Conservation (phyloP, 257 asterid species). For the Solanum sparsipilum region DNA sequence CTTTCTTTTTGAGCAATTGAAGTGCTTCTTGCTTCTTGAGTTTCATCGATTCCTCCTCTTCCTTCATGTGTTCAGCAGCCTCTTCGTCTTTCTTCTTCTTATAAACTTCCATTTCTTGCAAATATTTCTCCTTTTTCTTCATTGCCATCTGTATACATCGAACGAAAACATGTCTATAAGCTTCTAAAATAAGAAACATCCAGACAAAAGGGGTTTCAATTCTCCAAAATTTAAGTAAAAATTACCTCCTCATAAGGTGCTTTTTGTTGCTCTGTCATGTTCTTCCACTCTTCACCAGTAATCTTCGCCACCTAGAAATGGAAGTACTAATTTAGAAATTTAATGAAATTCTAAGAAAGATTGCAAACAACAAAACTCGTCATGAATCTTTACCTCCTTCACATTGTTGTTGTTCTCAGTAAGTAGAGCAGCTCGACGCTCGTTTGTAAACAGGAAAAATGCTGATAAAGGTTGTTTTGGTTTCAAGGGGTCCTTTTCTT, state of each 20-base stretch:
- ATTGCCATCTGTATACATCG: slow-evolving; percentile 36
- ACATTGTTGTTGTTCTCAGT: slow-evolving; percentile 55
- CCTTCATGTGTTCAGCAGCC: slow-evolving; percentile 32
- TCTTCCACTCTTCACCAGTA: slow-evolving; percentile 88
- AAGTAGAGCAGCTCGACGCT: slow-evolving; percentile 50
- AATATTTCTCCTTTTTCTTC: slow-evolving; percentile 55
- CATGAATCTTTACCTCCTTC: slow-evolving; percentile 39
- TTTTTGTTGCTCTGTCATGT: slow-evolving; percentile 54
- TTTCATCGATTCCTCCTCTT: slow-evolving; percentile 62
- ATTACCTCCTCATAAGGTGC: slow-evolving; percentile 60
- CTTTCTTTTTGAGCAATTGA: slow-evolving; percentile 87
- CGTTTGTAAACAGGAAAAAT: slow-evolving; percentile 53
- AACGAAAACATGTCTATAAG: background rate
- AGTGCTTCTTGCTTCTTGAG: slow-evolving; percentile 84
- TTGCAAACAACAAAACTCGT: background rate
- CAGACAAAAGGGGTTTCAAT: background rate
- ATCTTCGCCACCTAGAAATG: slow-evolving; percentile 48
- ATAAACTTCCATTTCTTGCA: slow-evolving; percentile 64
- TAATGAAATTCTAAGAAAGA: background rate
- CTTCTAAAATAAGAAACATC: background rate
- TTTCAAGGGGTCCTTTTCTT: slow-evolving; percentile 82
- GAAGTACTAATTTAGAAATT: background rate
- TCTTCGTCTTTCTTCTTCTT: slow-evolving; percentile 78
- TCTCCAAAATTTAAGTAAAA: background rate
- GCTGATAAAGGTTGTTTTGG: slow-evolving; percentile 90